These are phyloP conservation scores for Jaltomata sinuosa DNA, from an alignment of 257 asterid genomes.

Conservation along the genomic window DNA sequence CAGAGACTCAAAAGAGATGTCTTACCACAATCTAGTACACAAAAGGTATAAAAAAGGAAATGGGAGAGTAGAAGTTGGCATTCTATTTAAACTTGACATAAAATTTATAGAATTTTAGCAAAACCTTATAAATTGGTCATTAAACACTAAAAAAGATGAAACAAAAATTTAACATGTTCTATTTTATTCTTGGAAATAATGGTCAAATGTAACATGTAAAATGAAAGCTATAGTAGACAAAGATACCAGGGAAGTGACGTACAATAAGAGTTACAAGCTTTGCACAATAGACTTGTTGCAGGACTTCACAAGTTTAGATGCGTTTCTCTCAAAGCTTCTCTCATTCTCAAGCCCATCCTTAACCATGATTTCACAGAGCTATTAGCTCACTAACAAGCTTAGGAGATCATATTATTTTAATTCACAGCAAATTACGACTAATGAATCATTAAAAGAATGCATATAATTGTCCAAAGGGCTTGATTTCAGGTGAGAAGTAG, in stretches of 20 bases:
- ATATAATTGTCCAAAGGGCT: neutral
- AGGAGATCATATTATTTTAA: neutral
- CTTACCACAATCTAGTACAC: too few relatives aligned
- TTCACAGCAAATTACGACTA: neutral
- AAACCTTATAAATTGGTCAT: too few relatives aligned
- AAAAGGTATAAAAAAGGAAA: too few relatives aligned
- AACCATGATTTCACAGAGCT: slow-evolving; percentile 12
- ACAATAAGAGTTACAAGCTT: slow-evolving; percentile 78
- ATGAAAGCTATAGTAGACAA: too few relatives aligned
- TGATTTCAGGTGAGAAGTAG: too few relatives aligned
- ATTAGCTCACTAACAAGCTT: neutral
- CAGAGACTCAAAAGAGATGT: neutral
- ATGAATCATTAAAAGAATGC: neutral
- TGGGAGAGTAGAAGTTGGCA: too few relatives aligned
- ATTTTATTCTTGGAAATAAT: too few relatives aligned
- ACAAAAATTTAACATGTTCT: too few relatives aligned
- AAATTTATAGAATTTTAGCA: too few relatives aligned
- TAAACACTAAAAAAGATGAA: too few relatives aligned
- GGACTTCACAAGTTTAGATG: slow-evolving; percentile 69
- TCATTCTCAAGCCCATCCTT: slow-evolving; percentile 86
- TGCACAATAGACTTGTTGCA: slow-evolving; percentile 61
- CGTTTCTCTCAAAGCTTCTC: slow-evolving; percentile 79
- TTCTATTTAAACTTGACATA: too few relatives aligned
- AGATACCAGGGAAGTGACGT: slow-evolving; percentile 66
- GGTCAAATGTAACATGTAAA: too few relatives aligned